Base-by-base conservation (phyloP, 805 yeast genomes). In the Suhomyces kilbournensis region DNA sequence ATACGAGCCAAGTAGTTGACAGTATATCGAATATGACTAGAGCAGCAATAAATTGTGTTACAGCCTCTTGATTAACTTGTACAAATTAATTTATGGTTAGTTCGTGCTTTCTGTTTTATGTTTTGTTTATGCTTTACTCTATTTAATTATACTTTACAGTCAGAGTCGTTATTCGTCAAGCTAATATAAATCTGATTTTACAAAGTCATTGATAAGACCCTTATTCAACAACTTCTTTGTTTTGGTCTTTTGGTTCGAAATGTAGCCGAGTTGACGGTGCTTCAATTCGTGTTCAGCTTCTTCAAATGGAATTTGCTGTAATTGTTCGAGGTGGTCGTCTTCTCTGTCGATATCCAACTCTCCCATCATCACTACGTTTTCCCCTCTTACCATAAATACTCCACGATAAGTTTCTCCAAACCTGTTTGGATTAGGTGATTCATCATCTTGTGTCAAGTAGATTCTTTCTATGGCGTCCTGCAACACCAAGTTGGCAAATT, bases 351-450 rank as follows among this genome's bases (percentile, higher is more conserved):
- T 87, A 68, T 92, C 97, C 56, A 93, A 81, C 67, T 93, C 97
- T 19, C 98, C 99, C 66, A 94, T 68, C 84, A 92, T 82, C 8
- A 92, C 94, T 7, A 94, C 94, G 62, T 93, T 93, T 69, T 94
- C 99, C 56, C 99, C 99, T 71, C 99, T 86, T 40, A 94, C 86
- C 73, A 94, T 81, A 65, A 85, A 86, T 48, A 90, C 88, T 8
- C 97, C 97, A 49, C 87, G 80, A 48, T 77, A 77, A n/a, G 74
- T 75, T 67, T 93, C 97, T 7, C 88, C 96, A 65, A 84, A 93
- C 56, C 79, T 64, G 40, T 72, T 74, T 3, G 68, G 68, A 22
- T 38, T 38, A 15, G 38, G 30, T n/a, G 35, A 14, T 20, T 26
- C 38, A 25, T 46, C 53, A 23, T 63, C 63, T 35, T 58, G 57